These are phyloP conservation scores for Erysimum cheiri DNA, from an alignment of 441 rosid genomes.

Conservation along the genomic window DNA sequence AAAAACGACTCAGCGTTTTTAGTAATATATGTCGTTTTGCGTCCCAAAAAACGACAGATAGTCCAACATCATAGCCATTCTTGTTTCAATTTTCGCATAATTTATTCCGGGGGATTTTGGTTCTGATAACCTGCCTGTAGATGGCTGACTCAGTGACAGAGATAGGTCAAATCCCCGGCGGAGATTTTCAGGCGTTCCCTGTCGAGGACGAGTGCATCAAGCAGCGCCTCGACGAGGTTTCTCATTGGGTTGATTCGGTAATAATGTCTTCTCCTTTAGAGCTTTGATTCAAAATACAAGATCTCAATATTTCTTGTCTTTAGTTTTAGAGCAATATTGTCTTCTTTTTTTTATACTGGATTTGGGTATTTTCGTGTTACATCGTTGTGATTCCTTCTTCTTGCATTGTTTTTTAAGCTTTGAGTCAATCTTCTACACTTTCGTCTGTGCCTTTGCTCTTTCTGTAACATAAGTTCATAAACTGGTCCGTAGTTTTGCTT, in stretches of 20 bases:
- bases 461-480: background rate
- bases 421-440: background rate
- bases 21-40: background rate
- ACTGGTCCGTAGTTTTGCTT: background rate
- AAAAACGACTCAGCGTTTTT: too few species aligned
- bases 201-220: conserved; percentile 56
- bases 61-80: too few species aligned
- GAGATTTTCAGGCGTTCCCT: conserved; percentile 38
- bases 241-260: conserved; percentile 71
- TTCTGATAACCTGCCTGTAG: conserved; percentile 46
- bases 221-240: conserved; percentile 67
- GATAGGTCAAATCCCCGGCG: conserved; percentile 30
- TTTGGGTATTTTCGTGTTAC: conserved; percentile 13
- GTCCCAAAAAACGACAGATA: background rate
- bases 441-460: conserved; percentile 4
- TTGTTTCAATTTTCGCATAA: too few species aligned
- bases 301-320: background rate
- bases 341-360: background rate
- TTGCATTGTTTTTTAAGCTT: conserved; percentile 8
- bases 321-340: background rate
- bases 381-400: conserved; percentile 1
- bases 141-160: conserved; percentile 47
- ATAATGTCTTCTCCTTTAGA: conserved; percentile 13
- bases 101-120: too few species aligned
- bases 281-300: background rate